A percentile compares a stretch with the other conserved stretches of the same genome.
phyloP scores from a whole-genome alignment of 345 rosid genomes.

The Eucalyptus shirleyi region DNA sequence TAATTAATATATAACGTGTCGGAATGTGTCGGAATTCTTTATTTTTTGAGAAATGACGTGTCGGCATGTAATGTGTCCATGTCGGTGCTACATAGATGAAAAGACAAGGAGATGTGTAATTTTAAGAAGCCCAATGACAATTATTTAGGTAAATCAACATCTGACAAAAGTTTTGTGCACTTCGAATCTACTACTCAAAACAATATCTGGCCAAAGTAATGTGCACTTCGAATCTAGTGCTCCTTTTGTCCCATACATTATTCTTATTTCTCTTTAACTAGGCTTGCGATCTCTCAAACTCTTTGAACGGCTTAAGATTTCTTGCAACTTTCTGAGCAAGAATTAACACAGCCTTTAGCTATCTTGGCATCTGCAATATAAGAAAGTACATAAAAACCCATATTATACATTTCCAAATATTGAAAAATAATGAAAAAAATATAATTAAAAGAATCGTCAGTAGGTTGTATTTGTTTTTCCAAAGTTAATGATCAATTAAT shows the following conservation, averaged over 20 bases:
- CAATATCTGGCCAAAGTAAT: background rate
- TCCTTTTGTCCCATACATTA: background rate
- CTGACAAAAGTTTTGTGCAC: background rate
- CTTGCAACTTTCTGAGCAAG: background rate
- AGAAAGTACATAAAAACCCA: background rate
- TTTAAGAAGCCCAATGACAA: background rate
- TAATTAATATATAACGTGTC: too few relatives aligned
- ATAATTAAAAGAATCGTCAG: background rate
- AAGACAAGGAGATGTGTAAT: background rate
- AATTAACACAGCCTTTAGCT: background rate
- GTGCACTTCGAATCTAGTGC: background rate
- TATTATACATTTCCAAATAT: background rate
- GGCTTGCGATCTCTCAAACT: background rate
- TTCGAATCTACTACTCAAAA: background rate
- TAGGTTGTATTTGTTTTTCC: background rate
- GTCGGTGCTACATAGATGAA: background rate
- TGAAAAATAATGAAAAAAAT: background rate
- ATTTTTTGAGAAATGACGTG: too few relatives aligned
- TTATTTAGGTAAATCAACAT: background rate
- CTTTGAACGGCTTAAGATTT: background rate
- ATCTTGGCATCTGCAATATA: background rate
- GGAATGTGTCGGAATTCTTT: fast-evolving
- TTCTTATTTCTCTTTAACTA: background rate
- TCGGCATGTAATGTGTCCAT: too few relatives aligned
- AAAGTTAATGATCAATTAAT: background rate